Conservation (phyloP, 2,329 filamentous ascomycete genomes). For the Fusarium sp. region DNA sequence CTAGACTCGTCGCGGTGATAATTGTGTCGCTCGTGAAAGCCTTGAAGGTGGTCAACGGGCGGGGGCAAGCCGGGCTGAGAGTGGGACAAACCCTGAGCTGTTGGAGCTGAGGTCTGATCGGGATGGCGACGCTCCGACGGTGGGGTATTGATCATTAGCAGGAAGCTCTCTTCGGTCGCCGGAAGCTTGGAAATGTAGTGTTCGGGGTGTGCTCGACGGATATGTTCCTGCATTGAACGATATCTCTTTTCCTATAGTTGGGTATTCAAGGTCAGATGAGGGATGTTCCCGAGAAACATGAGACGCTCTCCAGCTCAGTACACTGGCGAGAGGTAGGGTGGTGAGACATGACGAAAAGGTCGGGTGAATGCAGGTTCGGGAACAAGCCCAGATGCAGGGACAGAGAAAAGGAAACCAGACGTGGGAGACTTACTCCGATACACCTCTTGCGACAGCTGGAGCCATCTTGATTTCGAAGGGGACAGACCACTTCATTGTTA, state of each 20-base stretch:
- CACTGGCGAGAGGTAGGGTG: constrained; percentile 30
- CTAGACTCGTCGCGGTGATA: constrained; percentile 76
- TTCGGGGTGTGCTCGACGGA: constrained; percentile 94
- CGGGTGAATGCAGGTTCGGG: constrained; percentile 27
- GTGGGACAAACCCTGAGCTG: constrained; percentile 48
- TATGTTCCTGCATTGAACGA: constrained; percentile 99
- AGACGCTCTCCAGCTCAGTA: constrained; percentile 20
- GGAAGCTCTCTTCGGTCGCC: constrained; percentile 97
- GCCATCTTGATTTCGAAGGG: constrained; percentile 94
- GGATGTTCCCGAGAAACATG: constrained; percentile 27
- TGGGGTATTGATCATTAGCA: constrained; percentile 93
- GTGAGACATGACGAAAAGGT: constrained; percentile 43
- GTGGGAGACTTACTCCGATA: constrained; percentile 83
- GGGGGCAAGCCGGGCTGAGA: constrained; percentile 24
- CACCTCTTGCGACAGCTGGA: constrained; percentile 98
- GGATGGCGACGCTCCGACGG: constrained; percentile 75
- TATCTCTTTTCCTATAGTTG: constrained; percentile 85
- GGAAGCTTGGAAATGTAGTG: constrained; percentile 98
- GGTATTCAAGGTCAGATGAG: constrained; percentile 40
- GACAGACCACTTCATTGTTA: constrained; percentile 97
- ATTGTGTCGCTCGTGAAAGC: constrained; percentile 59
- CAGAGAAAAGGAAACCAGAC: constrained; percentile 13
- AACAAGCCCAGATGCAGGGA: constrained; percentile 15
- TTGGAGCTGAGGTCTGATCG: constrained; percentile 48
- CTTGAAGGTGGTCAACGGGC: constrained; percentile 41